phyloP scores from a whole-genome alignment of 306 rosid genomes.

The Vigna radiata region DNA sequence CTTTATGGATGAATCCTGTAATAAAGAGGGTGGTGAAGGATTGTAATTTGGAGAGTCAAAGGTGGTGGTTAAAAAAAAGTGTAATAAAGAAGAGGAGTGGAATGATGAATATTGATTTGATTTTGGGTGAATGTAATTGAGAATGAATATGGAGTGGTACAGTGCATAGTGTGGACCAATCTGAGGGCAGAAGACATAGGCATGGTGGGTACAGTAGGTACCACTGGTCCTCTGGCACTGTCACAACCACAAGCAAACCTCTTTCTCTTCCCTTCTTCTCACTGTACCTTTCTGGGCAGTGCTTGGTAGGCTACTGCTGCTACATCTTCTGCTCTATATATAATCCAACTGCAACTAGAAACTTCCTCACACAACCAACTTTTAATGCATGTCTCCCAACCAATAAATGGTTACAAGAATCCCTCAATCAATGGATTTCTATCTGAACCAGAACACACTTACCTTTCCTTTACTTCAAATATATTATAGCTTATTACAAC shows the following conservation, averaged over 20 bases:
- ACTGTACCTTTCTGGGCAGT: neutral
- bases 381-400: neutral
- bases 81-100: too few relatives aligned
- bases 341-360: constrained; percentile 8
- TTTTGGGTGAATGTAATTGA: neutral
- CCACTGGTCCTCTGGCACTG: constrained; percentile 31
- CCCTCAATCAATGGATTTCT: neutral
- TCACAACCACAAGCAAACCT: neutral
- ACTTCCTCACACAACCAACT: neutral
- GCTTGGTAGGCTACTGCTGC: neutral
- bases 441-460: neutral
- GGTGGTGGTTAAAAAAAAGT: too few relatives aligned
- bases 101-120: neutral
- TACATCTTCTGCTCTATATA: neutral
- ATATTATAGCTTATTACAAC: too few relatives aligned
- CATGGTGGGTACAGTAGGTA: constrained; percentile 16
- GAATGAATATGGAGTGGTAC: neutral
- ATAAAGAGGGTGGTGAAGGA: too few relatives aligned
- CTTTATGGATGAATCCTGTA: too few relatives aligned
- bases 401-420: neutral
- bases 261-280: neutral
- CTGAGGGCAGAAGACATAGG: neutral
- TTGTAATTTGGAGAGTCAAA: too few relatives aligned
- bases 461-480: neutral
- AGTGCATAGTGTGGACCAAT: constrained; percentile 36